Evolutionary conservation across 192 early-diverging fungal genomes (phyloP), one percentile per base, ranked within the genome.

Genomic region (Rhizoclosmatium sp.): DNA sequence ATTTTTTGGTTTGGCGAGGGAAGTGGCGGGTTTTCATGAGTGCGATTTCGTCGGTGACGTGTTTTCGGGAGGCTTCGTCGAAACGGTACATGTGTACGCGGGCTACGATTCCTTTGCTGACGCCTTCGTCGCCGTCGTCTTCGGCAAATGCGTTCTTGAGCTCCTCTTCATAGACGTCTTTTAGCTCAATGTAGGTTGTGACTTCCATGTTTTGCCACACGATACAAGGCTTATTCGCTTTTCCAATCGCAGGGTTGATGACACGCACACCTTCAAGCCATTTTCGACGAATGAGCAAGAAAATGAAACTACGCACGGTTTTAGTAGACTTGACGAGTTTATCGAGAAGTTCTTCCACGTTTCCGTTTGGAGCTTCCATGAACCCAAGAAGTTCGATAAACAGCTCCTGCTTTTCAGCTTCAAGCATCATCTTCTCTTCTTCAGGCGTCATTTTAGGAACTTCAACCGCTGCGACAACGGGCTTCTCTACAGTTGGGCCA

Each of bases 301-400:
- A 89, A 51, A 89, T 86, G 75, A 87, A 89, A 49, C 81, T 79
- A 19, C 88, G 79, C 44, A 78, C 75, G 19, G 82, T 84, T 51
- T 82, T 78, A 2, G 88, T 89, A 0, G 67, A 5, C 39, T 23
- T 70, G 59, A 80, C 76, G 51, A 76, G 78, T 51, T 87, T 87
- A 3, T 82, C 82, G 16, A 69, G 47, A 1, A 86, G 78, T 60
- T 89, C 88, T 72, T 86, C 84, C n/a, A 89, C 76, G 72, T 81
- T 84, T 39, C 88, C 88, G 69, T 83, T 83, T 21, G 88, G 86
- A n/a, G 88, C 83, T 71, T 89, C 84, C 88, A 89, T 89, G 74
- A 82, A 89, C 7, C 86, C 88, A 23, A 89, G 75, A 79, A 89
- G 78, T 75, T 89, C 88, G 31, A 87, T 87, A 66, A 87, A 83